Evolutionary conservation across 768 basidiomycete genomes (phyloP).

Genomic region (Xerocomus spinulosus): DNA sequence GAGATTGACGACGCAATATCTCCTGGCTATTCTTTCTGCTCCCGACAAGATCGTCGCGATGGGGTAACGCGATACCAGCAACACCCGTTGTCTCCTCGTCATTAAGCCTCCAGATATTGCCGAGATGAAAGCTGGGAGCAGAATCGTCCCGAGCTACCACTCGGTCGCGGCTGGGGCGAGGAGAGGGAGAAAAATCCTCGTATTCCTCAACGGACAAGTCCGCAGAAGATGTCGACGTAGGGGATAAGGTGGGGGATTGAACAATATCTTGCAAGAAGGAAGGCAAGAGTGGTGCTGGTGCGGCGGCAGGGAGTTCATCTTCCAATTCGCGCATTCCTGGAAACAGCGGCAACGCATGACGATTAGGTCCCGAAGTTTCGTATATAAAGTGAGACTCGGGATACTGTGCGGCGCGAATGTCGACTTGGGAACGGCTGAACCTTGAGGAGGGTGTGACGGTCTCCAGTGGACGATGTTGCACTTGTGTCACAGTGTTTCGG

Average conservation of each 20-base stretch:
- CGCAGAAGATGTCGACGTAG: conserved; percentile 60
- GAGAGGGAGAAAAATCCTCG: conserved; percentile 34
- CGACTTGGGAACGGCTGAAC: conserved; percentile 47
- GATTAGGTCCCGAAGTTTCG: conserved; percentile 52
- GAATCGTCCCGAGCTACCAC: conserved; percentile 26
- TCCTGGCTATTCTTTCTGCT: conserved; percentile 41
- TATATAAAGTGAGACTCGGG: conserved; percentile 55
- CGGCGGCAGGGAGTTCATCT: conserved; percentile 23
- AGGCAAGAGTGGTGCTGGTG: conserved; percentile 58
- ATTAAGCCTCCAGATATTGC: conserved; percentile 69
- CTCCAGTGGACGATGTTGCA: conserved; percentile 39
- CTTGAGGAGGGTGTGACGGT: conserved; percentile 33
- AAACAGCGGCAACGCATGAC: conserved; percentile 39
- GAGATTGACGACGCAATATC: conserved; percentile 27
- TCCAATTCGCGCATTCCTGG: conserved; percentile 24
- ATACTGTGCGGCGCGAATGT: conserved; percentile 40
- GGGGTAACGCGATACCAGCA: conserved; percentile 46
- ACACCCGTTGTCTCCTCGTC: conserved; percentile 63
- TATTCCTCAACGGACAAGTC: conserved; percentile 62
- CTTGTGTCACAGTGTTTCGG: conserved; percentile 45
- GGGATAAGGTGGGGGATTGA: conserved; percentile 60
- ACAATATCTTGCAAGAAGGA: conserved; percentile 75
- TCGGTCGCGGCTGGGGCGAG: conserved; percentile 25
- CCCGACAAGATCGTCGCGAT: conserved; percentile 36
- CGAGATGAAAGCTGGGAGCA: conserved; percentile 29